Conservation (phyloP, 345 rosid species). For the Dovyalis caffra region DNA sequence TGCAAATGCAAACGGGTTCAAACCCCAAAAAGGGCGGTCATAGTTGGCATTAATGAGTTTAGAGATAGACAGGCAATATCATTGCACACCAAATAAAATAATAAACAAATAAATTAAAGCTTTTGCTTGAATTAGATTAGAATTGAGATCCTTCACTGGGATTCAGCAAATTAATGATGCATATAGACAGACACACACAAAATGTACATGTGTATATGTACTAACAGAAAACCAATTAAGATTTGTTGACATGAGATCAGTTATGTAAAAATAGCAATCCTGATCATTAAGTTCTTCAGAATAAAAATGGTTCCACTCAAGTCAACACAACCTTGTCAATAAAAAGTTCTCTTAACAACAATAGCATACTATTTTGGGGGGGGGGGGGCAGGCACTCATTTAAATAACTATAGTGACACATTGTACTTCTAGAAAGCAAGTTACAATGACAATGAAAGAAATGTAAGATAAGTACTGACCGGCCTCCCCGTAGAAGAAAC, state of each 20-base stretch:
- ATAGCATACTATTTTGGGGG: not conserved
- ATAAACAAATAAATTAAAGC: not conserved
- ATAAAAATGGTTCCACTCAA: not conserved
- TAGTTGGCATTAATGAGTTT: too few relatives aligned
- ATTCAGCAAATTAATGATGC: not conserved
- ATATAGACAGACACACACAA: not conserved
- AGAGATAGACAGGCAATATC: not conserved
- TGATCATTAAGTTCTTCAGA: not conserved
- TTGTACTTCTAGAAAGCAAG: not conserved
- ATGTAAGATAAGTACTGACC: conserved; percentile 43
- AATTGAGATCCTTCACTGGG: not conserved
- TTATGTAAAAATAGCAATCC: not conserved
- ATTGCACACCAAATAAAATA: not conserved
- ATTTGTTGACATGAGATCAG: not conserved
- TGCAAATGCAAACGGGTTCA: too few relatives aligned
- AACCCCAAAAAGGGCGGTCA: too few relatives aligned
- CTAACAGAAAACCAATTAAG: not conserved
- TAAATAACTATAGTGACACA: not conserved
- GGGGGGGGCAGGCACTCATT: not conserved
- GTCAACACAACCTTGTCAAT: too few relatives aligned
- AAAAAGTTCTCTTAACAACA: not conserved
- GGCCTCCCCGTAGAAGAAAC: conserved; percentile 67
- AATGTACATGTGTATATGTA: not conserved
- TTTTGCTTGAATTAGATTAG: not conserved
- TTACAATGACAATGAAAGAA: conserved; percentile 5